Conservation (phyloP, 1,284 basidiomycete genomes). For the Meira miltonrushii region DNA sequence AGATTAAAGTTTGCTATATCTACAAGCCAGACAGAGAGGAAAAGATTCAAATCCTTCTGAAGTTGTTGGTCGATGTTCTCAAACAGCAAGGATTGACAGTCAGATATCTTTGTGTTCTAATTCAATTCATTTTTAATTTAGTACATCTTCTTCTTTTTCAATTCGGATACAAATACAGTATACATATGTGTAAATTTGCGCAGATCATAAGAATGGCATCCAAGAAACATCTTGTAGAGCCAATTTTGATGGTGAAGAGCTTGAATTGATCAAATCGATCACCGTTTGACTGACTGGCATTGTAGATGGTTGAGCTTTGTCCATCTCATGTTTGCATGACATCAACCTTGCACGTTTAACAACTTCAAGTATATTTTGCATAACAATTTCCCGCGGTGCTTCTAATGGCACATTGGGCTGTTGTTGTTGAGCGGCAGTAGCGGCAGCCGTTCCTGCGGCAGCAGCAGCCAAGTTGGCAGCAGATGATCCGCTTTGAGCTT, state of each 20-base stretch:
- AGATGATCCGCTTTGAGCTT: background rate
- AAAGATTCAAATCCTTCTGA: no score
- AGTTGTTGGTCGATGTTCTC: no score
- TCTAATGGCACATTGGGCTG: slow-evolving; percentile 21
- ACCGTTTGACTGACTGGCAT: slow-evolving; percentile 62
- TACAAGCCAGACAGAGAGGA: no score
- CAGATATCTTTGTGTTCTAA: background rate
- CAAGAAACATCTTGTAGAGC: slow-evolving; percentile 56
- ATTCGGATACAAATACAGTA: background rate
- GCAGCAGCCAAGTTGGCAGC: background rate
- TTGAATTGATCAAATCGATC: slow-evolving; percentile 70
- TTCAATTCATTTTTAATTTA: background rate
- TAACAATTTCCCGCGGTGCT: slow-evolving; percentile 63
- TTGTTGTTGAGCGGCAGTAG: background rate
- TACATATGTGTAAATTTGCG: background rate
- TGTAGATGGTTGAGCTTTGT: slow-evolving; percentile 55
- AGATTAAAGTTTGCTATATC: no score
- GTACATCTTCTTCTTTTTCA: no score
- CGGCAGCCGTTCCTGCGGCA: background rate
- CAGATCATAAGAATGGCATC: slow-evolving; percentile 23
- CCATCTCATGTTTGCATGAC: slow-evolving; percentile 75
- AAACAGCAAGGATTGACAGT: no score
- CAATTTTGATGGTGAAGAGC: slow-evolving; percentile 58
- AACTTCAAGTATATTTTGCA: slow-evolving; percentile 70
- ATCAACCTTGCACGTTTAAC: slow-evolving; percentile 79